Base-by-base conservation (phyloP, 2,329 filamentous ascomycete genomes). In the Didymellaceae sp. region DNA sequence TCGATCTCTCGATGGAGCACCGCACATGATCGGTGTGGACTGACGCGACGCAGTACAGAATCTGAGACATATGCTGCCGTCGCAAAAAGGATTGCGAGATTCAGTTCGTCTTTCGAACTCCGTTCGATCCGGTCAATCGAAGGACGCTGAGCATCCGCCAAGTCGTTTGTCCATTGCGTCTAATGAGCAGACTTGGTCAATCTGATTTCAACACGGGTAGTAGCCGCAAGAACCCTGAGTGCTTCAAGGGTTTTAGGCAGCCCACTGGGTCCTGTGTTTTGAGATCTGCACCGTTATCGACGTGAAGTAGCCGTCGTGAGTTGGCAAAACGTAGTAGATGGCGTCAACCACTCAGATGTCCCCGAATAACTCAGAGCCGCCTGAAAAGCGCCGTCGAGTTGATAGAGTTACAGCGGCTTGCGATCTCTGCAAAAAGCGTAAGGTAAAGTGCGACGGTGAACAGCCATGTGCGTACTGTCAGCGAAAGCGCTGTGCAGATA, bases 391-490 rank as follows among this genome's bases (percentile, higher is more conserved):
- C 13, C 63, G 65, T 10, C 55, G 63, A 14, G 18, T 66, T 21
- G 63, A 69, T 21, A 59, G 66, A 18, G 66, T 69, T 11, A 54
- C 50, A 4, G 66, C 65, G 32, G 66, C 66, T 21, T 69, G 66
- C 49, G 63, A 69, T 54, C 55, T 69, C 14, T 69, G 66, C 28
- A 67, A 67, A 52, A 61, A 50, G 31, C 62, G 66, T 16, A 69
- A 69, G 47, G 79, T 81, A 52, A 81, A 81, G 62, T 82, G 80
- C 59, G 76, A 82, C 52, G 80, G 80, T 30, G 70, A 75, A 40
- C 71, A 77, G 39, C 80, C 80, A 32, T 82, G 80, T 52, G 73
- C 73, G n/a, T 79, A 81, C 45, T 82, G 79, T 60, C 66, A 67
- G 68, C 57, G 62, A 6, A 65, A 76, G 67, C 58, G 75, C 70